Base-by-base conservation (phyloP, 2,329 filamentous ascomycete species). In the Exserohilum turcica region DNA sequence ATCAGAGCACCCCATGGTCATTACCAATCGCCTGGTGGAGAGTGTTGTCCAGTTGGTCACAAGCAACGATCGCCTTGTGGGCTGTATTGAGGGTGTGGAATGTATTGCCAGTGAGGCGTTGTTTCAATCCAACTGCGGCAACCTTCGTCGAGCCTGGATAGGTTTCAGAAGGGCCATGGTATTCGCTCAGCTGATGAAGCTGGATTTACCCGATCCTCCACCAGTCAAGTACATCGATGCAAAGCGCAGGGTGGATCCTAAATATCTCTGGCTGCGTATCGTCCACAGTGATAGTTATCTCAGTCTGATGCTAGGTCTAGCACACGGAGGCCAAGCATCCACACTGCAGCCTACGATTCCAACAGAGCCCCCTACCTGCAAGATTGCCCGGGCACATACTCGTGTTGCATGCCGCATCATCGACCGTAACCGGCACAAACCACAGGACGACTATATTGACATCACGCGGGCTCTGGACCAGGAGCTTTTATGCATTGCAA, bases 31-130 rank as follows among this genome's bases (percentile, higher is more conserved):
- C 12, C 52, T 75, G 15, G 62, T 64, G 7, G 57, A 69, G 7
- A 60, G 66, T 5, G 75, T 68, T 5, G 67, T 54, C 7, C 49
- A 21, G 16, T 13, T 49, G 12, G 71, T 76, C 0, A 75, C 74
- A 1, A 71, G 61, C 7, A 73, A 76, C 6, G 76, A 78, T 8
- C 66, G 72, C 8, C 49, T 79, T 6, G 37, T 75, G 0, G 60
- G 60, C 10, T 72, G 63, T 1, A 48, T 79, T 1, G 78, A 80
- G 47, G 66, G 73, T 1, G 54, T 80, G 4, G 70, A 76, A 9
- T 78, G 75, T 52, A 60, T 80, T 15, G 67, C 80, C 32, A 52
- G 80, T 1, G 77, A 80, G 53, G 65, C 64, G 6, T 45, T 73
- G 6, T 80, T 70, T 52, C 63, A 79, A 5, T 54, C 56, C 6